Base-by-base conservation (phyloP, 352 stramenopile genomes). In the Stramenopiles sp. region DNA sequence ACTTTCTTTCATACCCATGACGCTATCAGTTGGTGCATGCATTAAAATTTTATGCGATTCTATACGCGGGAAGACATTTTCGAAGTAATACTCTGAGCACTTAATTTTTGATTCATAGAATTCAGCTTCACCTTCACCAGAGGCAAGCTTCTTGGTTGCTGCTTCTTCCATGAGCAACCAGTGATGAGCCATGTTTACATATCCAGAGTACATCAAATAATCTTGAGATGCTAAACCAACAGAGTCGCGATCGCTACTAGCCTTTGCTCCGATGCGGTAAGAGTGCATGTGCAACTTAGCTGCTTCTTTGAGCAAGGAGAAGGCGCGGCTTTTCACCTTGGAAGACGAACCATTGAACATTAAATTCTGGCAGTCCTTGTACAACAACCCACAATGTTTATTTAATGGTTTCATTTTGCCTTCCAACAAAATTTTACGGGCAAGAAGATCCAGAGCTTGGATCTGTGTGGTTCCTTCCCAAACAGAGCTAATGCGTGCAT, bases 401-500 rank as follows among this genome's bases (percentile, higher is more conserved):
- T 71, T 71, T 71, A 71, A 25, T 71, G 55, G 55, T 27, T 71
- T 71, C 55, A 71, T 25, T 71, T 71, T 71, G 22, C 55, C 55
- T 71, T 71, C 55, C 55, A 71, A 71, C 55, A 71, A 71, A 71
- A 86, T 83, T 80, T 86, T 86, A 55, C 84, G 81, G 30, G 82
- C 84, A 30, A 86, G 71, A 0, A 86, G 44, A 32, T 86, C 84
- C 0, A 86, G 44, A 75, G 30, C 67, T 76, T 86, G 84, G 44
- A 86, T 85, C 1, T 82, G 82, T 29, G 78, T 86, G 0, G 84
- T 86, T 8, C 84, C 84, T 76, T 86, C 84, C 81, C 85, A 83
- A 29, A 86, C 82, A 71, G 81, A 82, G 82, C 82, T 85, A 32
- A 86, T 76, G 55, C 83, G 78, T 22, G 75, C 80, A 81, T 86